Conservation (phyloP, 2,329 filamentous ascomycete species). For the Zalaria obscura region DNA sequence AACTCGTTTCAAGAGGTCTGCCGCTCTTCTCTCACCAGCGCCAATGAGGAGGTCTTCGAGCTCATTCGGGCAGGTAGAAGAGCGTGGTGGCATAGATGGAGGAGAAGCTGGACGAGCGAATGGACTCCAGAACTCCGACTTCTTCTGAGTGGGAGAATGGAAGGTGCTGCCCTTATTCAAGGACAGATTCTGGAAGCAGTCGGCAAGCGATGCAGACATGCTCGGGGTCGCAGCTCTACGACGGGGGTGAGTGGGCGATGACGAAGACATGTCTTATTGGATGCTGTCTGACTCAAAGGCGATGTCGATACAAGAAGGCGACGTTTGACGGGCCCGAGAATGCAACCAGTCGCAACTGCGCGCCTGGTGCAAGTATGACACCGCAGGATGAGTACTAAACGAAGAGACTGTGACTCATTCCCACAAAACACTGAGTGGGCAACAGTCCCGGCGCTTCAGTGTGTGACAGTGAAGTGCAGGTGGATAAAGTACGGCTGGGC, state of each 20-base stretch:
- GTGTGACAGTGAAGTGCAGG: too few species aligned
- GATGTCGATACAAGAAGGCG: too few species aligned
- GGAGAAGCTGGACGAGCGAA: conserved; percentile 15
- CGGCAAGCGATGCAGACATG: conserved; percentile 29
- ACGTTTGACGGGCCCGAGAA: too few species aligned
- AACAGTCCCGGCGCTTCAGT: too few species aligned
- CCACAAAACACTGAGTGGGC: too few species aligned
- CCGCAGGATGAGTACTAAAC: too few species aligned
- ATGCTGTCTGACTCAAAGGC: too few species aligned
- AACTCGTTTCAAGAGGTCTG: conserved; percentile 28
- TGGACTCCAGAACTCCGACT: conserved; percentile 21
- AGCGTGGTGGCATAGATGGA: conserved; percentile 30
- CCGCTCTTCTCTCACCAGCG: conserved; percentile 28
- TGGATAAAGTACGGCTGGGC: too few species aligned
- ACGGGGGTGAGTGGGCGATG: conserved; percentile 1
- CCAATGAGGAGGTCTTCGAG: conserved; percentile 34
- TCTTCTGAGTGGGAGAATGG: conserved; percentile 29
- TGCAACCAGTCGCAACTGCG: too few species aligned
- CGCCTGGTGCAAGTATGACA: too few species aligned
- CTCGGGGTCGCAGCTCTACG: conserved; percentile 4
- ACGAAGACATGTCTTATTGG: not conserved
- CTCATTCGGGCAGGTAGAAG: conserved; percentile 32
- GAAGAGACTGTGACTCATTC: too few species aligned
- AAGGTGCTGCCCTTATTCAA: conserved; percentile 36
- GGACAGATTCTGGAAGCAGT: conserved; percentile 34